Percentiles rank a stretch among this genome's conserved stretches.
Evolutionary conservation across 805 yeast species (phyloP).

Genomic region (Priceomyces haplophilus): DNA sequence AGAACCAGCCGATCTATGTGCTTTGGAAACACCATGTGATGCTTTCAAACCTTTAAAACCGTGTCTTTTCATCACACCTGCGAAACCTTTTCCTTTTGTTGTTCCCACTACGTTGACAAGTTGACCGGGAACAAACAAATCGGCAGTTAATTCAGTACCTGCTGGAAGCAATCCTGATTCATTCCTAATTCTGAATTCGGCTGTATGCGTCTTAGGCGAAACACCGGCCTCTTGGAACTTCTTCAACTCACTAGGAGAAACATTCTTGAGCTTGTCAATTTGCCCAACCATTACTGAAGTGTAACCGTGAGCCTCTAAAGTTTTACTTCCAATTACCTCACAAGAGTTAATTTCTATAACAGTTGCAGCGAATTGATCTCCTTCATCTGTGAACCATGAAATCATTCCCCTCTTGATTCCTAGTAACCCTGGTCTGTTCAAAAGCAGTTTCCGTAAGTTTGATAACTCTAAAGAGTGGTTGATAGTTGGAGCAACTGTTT

Average conservation of each 20-base stretch:
- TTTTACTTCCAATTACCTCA: conserved; percentile 76
- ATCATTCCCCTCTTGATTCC: conserved; percentile 91
- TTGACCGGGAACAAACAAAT: conserved; percentile 81
- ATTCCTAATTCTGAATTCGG: conserved; percentile 77
- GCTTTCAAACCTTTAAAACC: conserved; percentile 87
- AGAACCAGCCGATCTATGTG: conserved; percentile 96
- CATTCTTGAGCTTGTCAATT: conserved; percentile 65
- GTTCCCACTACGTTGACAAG: conserved; percentile 75
- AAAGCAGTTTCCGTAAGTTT: conserved; percentile 67
- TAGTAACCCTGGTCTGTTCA: conserved; percentile 77
- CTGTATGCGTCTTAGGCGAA: conserved; percentile 72
- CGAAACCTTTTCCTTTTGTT: conserved; percentile 93
- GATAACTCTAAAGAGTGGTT: conserved; percentile 68
- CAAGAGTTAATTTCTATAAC: conserved; percentile 83
- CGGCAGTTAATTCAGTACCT: conserved; percentile 78
- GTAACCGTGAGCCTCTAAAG: conserved; percentile 72
- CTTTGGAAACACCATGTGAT: conserved; percentile 90
- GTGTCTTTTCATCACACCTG: conserved; percentile 97
- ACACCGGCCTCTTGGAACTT: conserved; percentile 77
- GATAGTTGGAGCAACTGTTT: conserved; percentile 48
- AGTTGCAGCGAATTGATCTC: conserved; percentile 76
- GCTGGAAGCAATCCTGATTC: conserved; percentile 64
- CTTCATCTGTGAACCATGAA: conserved; percentile 70
- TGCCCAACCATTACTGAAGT: conserved; percentile 85
- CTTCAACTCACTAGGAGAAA: conserved; percentile 58